Conservation (phyloP, 495 filamentous ascomycete species). For the Aspergillus steynii region DNA sequence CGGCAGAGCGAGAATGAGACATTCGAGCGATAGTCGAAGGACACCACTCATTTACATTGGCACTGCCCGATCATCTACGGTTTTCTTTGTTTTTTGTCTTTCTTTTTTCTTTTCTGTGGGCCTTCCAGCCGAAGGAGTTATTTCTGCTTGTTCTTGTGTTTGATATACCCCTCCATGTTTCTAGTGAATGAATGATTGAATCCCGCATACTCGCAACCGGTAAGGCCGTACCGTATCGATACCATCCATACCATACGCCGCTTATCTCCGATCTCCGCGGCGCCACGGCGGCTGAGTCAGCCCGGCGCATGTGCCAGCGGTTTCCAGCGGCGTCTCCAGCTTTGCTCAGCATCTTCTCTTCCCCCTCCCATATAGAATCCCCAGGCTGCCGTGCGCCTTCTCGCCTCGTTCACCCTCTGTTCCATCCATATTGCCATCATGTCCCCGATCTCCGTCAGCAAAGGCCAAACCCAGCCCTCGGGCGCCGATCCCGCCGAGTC, state of each 20-base stretch:
- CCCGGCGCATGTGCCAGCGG: conserved; percentile 36
- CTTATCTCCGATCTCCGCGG: conserved; percentile 25
- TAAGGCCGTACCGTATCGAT: neutral
- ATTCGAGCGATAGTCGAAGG: neutral
- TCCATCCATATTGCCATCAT: conserved; percentile 15
- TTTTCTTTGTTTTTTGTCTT: conserved; percentile 5
- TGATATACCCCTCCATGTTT: conserved; percentile 29
- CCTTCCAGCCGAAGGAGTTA: no score
- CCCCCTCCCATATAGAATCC: neutral
- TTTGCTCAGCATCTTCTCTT: neutral
- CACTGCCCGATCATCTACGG: neutral
- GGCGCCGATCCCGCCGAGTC: conserved; percentile 12
- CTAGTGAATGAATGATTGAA: conserved; percentile 1
- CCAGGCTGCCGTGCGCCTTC: neutral
- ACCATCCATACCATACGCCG: no score
- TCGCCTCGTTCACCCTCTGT: neutral
- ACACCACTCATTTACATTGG: neutral
- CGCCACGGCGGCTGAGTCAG: conserved; percentile 25
- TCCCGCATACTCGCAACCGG: neutral
- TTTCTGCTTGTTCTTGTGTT: neutral
- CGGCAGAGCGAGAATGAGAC: neutral
- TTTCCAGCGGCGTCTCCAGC: conserved; percentile 25
- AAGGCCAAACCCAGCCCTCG: conserved; percentile 16
- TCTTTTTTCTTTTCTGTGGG: neutral
- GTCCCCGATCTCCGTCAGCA: conserved; percentile 34